Base-by-base conservation (phyloP, 73 alveolate genomes). In the Paramecium sexaurelia region DNA sequence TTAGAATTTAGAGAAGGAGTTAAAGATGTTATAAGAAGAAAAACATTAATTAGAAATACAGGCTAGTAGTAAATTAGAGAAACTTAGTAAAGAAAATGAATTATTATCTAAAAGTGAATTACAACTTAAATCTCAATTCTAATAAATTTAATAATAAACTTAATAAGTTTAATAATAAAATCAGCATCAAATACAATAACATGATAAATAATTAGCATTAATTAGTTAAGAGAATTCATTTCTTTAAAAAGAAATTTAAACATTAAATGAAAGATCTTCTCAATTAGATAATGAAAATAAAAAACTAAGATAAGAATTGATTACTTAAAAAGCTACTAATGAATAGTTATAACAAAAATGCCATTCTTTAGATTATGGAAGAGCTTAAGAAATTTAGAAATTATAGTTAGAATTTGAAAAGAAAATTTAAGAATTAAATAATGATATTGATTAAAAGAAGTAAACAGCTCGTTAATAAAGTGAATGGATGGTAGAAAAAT, bases 401-500 rank as follows among this genome's bases (percentile, higher is more conserved):
- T 69, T 75, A 47, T 22, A 82, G 71, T 26, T 67, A 27, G 94
- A 88, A 29, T 88, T 88, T 5, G 94, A 88, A 71, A 88, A 69
- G n/a, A 88, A 88, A 43, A 82, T 88, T 0, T 17, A 69, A 24
- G 94, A 88, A 27, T 43, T 88, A 1, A 88, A 83, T 41, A 68
- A 55, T 88, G 94, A 88, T 32, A 88, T 82, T 7, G 94, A 88
- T 40, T 68, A 40, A 17, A 88, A 88, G 66, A 88, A 69, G 71
- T 55, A 88, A 27, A 69, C 47, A 33, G 75, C 73, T 45, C 41
- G 87, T 22, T n/a, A 41, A 40, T 71, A 88, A 29, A 68, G 91
- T 88, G 94, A 88, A 32, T 88, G 85, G 85, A 88, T 88, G 61
- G 87, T 88, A 6, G 94, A 88, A 71, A 88, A 88, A 56, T 55